A percentile compares a stretch with the other conserved stretches of the same genome.
Conservation (phyloP, 2,329 filamentous ascomycete species). For the Graphiopsis chlorocephala region DNA sequence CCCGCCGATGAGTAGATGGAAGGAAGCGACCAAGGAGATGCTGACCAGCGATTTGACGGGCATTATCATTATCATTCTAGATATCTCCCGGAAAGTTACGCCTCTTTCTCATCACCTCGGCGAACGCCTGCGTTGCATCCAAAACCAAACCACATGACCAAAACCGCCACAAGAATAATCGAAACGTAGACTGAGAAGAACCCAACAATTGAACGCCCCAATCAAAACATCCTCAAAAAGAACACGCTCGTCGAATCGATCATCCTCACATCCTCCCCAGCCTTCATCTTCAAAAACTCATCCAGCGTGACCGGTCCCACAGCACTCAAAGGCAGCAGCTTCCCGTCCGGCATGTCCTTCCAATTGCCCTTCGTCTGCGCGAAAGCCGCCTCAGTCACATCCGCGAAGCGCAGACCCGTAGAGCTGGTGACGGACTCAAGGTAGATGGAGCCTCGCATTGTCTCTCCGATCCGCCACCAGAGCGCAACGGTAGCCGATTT, state of each 20-base stretch:
- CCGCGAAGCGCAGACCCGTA: neutral
- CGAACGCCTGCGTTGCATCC: neutral
- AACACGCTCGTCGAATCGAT: slow-evolving; percentile 2
- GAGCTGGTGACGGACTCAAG: neutral
- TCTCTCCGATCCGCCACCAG: slow-evolving; percentile 5
- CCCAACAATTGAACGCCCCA: neutral
- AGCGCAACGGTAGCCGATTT: neutral
- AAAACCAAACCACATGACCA: neutral
- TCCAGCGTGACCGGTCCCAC: neutral
- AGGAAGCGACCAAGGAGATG: neutral
- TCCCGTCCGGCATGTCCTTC: slow-evolving; percentile 4
- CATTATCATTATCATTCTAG: slow-evolving; percentile 4
- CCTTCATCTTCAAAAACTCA: slow-evolving; percentile 1
- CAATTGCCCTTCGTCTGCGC: neutral
- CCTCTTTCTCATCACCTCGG: neutral
- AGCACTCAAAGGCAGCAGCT: slow-evolving; percentile 3
- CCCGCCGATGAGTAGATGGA: neutral
- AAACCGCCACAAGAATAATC: neutral
- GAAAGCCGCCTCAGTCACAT: slow-evolving; percentile 1
- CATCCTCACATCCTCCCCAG: slow-evolving; percentile 7
- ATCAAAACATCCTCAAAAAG: neutral
- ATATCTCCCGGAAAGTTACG: neutral
- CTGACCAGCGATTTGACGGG: neutral
- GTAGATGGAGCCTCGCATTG: slow-evolving; percentile 5
- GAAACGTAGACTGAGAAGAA: neutral